These are phyloP conservation scores for Kazachstania bromeliacearum DNA, from an alignment of 805 yeast genomes.

Conservation along the genomic window DNA sequence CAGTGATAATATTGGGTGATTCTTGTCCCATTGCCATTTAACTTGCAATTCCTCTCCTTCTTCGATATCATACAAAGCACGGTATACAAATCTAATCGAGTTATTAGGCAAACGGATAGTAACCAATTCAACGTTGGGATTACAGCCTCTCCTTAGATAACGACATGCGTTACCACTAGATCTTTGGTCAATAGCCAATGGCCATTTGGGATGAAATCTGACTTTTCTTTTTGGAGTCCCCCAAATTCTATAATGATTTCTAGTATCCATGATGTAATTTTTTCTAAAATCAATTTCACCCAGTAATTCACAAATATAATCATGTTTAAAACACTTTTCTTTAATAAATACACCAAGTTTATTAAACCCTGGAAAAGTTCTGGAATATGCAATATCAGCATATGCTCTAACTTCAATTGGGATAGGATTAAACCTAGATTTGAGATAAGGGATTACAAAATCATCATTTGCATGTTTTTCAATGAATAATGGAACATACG, in stretches of 20 bases:
- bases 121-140: conserved; percentile 62
- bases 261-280: conserved; percentile 51
- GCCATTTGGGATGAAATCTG: conserved; percentile 44
- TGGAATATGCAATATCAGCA: conserved; percentile 44
- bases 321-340: conserved; percentile 35
- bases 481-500: conserved; percentile 34
- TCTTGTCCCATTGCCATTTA: conserved; percentile 81
- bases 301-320: conserved; percentile 49
- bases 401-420: conserved; percentile 42
- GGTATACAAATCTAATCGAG: conserved; percentile 44
- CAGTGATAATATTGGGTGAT: conserved; percentile 61
- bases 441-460: conserved; percentile 10
- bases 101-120: conserved; percentile 32
- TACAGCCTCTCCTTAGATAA: conserved; percentile 66
- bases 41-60: conserved; percentile 64
- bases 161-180: conserved; percentile 75
- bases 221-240: conserved; percentile 61
- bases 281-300: conserved; percentile 66
- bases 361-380: conserved; percentile 66
- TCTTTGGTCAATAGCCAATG: conserved; percentile 70
- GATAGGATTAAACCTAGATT: conserved; percentile 21
- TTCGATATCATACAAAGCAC: conserved; percentile 47
- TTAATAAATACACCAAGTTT: conserved; percentile 52
- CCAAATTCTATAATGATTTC: conserved; percentile 70
- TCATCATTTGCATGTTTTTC: conserved; percentile 38